Conservation (phyloP, 192 early-diverging fungal species). For the Tieghemiomyces parasiticus region DNA sequence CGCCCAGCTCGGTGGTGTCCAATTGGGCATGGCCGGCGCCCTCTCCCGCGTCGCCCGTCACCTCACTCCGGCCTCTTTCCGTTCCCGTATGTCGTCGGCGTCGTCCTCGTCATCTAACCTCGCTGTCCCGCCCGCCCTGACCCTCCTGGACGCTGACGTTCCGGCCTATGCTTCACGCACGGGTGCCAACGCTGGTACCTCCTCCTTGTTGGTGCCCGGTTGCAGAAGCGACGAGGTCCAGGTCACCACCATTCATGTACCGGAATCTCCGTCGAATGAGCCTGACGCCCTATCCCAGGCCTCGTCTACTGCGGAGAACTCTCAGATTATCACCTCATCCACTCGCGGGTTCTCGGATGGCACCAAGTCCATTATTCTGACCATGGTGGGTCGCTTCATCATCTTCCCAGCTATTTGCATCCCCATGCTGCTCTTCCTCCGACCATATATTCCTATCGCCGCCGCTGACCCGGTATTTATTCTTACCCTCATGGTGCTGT, state of each 20-base stretch:
- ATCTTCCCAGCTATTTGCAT: conserved; percentile 27
- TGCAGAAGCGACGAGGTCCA: no score
- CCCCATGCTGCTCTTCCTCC: conserved; percentile 21
- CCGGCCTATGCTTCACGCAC: no score
- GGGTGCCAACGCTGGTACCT: background rate
- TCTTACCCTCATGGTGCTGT: conserved; percentile 40
- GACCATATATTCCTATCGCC: conserved; percentile 27
- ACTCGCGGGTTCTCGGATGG: background rate
- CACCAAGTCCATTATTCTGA: conserved; percentile 14
- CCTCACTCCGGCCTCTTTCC: background rate
- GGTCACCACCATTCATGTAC: no score
- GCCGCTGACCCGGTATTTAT: conserved; percentile 47
- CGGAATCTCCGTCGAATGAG: background rate
- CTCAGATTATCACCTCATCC: background rate
- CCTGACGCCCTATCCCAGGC: background rate
- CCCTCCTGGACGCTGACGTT: background rate
- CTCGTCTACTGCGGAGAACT: background rate
- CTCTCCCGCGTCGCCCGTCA: background rate
- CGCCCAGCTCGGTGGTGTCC: conserved; percentile 32
- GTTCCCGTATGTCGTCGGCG: background rate
- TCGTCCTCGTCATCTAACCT: background rate
- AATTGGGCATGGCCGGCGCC: background rate
- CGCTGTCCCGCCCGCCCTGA: background rate
- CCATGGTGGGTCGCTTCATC: conserved; percentile 25
- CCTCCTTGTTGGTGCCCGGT: no score